A percentile compares a stretch with the other conserved stretches of the same genome.
Conservation (phyloP, 2,329 filamentous ascomycete species). For the Beauveria caledonica region DNA sequence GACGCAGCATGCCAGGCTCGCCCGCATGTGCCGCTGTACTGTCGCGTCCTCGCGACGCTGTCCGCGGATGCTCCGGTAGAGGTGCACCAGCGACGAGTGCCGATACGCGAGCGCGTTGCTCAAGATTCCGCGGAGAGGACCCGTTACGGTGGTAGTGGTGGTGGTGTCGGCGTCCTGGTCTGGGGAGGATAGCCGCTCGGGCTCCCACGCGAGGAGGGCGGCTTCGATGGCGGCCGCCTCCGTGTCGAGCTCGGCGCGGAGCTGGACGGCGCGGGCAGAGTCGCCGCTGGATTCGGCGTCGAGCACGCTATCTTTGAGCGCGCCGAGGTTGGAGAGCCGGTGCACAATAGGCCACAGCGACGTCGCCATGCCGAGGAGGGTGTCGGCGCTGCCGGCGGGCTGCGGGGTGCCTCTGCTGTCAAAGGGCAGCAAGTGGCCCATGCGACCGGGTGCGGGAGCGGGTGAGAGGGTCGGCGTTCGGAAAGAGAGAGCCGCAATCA, state of each 20-base stretch:
- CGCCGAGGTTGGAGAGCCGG: conserved; percentile 46
- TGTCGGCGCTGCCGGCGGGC: conserved; percentile 45
- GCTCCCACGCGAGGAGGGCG: conserved; percentile 48
- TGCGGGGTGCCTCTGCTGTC: conserved; percentile 36
- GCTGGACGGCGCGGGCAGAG: conserved; percentile 32
- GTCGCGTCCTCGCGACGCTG: conserved; percentile 36
- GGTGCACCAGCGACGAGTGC: conserved; percentile 49
- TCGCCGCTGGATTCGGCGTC: conserved; percentile 27
- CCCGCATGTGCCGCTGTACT: conserved; percentile 46
- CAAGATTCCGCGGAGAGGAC: conserved; percentile 44
- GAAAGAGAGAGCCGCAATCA: conserved; percentile 54
- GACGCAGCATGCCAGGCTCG: conserved; percentile 44
- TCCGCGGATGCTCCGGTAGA: conserved; percentile 46
- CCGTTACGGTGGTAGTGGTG: not conserved
- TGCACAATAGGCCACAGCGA: conserved; percentile 58
- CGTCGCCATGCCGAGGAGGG: conserved; percentile 52
- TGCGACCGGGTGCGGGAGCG: conserved; percentile 37
- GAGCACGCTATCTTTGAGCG: conserved; percentile 44
- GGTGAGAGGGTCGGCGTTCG: conserved; percentile 48
- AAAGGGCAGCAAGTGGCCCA: conserved; percentile 39
- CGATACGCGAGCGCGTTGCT: conserved; percentile 54
- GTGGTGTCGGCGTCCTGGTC: not conserved
- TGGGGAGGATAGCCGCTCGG: conserved; percentile 30
- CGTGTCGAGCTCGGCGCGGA: conserved; percentile 42
- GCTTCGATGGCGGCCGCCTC: conserved; percentile 47